A percentile compares a stretch with the other conserved stretches of the same genome.
Conservation (phyloP, 2,329 filamentous ascomycete genomes). For the Colletotrichum sp. region DNA sequence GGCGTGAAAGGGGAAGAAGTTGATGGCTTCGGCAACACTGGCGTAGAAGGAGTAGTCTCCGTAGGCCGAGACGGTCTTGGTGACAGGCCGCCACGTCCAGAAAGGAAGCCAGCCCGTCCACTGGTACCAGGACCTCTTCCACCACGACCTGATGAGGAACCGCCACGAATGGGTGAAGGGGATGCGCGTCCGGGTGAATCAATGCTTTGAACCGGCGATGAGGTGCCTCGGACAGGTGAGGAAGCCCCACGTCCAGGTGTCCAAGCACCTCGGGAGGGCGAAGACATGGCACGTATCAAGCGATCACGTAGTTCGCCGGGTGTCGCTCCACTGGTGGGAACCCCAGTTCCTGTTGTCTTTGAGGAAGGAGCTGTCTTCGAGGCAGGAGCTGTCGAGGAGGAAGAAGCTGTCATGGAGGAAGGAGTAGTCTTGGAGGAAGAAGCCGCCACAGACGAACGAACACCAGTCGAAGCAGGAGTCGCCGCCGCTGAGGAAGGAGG, state of each 20-base stretch:
- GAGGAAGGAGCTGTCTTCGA: neutral
- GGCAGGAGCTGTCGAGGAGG: neutral
- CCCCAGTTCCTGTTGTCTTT: neutral
- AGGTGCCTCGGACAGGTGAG: neutral
- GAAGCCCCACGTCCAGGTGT: neutral
- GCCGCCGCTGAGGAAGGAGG: neutral
- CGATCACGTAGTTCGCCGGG: neutral
- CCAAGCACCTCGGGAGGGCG: neutral
- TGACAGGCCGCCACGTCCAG: neutral
- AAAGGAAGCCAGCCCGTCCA: neutral
- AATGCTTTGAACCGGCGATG: neutral
- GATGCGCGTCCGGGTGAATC: neutral
- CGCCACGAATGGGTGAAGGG: neutral
- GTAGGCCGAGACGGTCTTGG: neutral
- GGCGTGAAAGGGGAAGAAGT: neutral
- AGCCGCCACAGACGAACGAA: neutral
- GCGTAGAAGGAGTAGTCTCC: neutral
- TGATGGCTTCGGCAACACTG: neutral
- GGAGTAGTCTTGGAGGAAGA: neutral
- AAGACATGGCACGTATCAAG: neutral
- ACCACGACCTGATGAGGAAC: neutral
- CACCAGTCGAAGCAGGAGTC: neutral
- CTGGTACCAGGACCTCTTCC: neutral
- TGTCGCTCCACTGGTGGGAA: neutral
- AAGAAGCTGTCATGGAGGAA: neutral